Evolutionary conservation across 108 stramenopile genomes (phyloP), one percentile per base, ranked within the genome.

Genomic region (Stephanodiscus triporus): DNA sequence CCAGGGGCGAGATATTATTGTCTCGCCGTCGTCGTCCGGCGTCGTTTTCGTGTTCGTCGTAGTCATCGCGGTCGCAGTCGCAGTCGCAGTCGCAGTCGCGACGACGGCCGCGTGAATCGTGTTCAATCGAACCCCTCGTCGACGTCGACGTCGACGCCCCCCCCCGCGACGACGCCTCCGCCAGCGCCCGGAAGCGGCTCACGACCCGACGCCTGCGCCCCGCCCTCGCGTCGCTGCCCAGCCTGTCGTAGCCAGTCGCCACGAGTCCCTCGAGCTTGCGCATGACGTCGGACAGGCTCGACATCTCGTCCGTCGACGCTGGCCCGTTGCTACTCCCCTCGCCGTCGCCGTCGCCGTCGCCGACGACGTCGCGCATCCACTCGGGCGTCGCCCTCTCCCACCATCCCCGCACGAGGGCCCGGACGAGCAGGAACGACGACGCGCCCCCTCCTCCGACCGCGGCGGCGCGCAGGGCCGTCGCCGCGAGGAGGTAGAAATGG

Each of bases 261-360:
- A 78, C 75, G 58, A 87, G 68, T 5, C 77, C 73, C 61, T 85
- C 80, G 24, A 89, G 48, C 50, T 83, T 84, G 47, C 82, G 73
- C 34, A 88, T 64, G 1, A 90, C 84, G 7, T 82, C 83, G 8
- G 68, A 60, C 29, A 88, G 58, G 56, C 66, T 58, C 29, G 72
- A 63, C 70, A 88, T 69, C 63, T 87, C 84, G 66, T 83, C 82
- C 56, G 14, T 45, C 43, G 40, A 9, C 40, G 40, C 9, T 9
- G 10, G 0, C 10, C 40, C 40, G 40, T 40, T 9, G 8, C 9
- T 40, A 5, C 11, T 9, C 40, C 4, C 40, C 40, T 11, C 40
- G 40, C 4, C 4, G 36, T 36, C 36, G 36, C 6, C 36, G 6
- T 36, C 36, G 40, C 11, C 40, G 1, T 9, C 40, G 40, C 8